These are phyloP conservation scores for Penicillium desertorum DNA, from an alignment of 495 filamentous ascomycete species.

Conservation along the genomic window DNA sequence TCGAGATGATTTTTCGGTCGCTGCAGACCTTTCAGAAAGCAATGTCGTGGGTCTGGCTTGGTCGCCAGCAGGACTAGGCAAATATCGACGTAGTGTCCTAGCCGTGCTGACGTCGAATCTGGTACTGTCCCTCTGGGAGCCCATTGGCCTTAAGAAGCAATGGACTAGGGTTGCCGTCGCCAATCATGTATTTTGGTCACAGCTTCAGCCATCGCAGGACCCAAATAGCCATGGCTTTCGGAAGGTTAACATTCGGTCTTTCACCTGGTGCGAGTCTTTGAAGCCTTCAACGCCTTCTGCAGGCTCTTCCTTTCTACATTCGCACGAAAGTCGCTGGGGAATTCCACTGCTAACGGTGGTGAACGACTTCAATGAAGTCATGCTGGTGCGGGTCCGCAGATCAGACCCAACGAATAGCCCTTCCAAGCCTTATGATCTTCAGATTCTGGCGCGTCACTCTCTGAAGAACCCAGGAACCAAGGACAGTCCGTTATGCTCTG, in stretches of 20 bases:
- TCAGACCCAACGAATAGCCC: not conserved
- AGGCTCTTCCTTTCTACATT: conserved; percentile 9
- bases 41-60: conserved; percentile 54
- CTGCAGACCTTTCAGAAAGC: conserved; percentile 60
- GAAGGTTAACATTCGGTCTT: conserved; percentile 40
- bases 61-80: conserved; percentile 61
- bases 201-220: conserved; percentile 20
- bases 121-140: conserved; percentile 48
- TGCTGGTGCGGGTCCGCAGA: conserved; percentile 29
- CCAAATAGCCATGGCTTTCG: conserved; percentile 21
- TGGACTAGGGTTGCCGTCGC: conserved; percentile 49
- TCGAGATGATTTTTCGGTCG: conserved; percentile 56
- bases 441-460: conserved; percentile 29
- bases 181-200: conserved; percentile 36
- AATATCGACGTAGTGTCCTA: conserved; percentile 57
- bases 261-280: conserved; percentile 43
- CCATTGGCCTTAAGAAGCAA: conserved; percentile 34
- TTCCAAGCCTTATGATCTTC: conserved; percentile 18
- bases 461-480: conserved; percentile 15
- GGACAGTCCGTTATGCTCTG: conserved; percentile 19
- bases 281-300: conserved; percentile 19
- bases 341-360: conserved; percentile 36
- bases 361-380: conserved; percentile 46
- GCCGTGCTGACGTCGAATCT: conserved; percentile 61
- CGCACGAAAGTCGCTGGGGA: conserved; percentile 43